phyloP scores from a whole-genome alignment of 768 basidiomycete species.

The Vararia minispora region DNA sequence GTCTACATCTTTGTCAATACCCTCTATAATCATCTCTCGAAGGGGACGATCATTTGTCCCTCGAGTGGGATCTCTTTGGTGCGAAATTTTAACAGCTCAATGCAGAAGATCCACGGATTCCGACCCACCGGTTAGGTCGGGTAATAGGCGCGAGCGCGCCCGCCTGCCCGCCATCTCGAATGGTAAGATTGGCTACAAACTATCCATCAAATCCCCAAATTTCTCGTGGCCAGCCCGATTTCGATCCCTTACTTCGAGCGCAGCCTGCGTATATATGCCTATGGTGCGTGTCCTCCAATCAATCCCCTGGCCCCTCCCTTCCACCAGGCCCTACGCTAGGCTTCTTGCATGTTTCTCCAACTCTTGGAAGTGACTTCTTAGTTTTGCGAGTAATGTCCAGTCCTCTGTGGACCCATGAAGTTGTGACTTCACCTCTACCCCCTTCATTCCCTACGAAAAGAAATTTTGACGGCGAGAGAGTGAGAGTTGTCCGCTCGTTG shows the following conservation, averaged over 20 bases:
- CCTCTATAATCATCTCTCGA: conserved; percentile 10
- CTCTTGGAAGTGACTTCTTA: no score
- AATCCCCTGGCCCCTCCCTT: conserved; percentile 5
- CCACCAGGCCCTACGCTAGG: no score
- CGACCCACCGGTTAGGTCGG: conserved; percentile 8
- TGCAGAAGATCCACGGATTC: conserved; percentile 6
- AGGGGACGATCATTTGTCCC: conserved; percentile 5
- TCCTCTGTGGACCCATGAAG: no score
- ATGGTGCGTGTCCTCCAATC: conserved; percentile 1
- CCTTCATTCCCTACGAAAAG: no score
- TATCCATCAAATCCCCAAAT: conserved; percentile 5
- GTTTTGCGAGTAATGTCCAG: no score
- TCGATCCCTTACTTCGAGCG: conserved; percentile 8
- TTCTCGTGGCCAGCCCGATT: conserved; percentile 8
- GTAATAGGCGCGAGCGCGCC: conserved; percentile 1
- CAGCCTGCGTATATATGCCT: conserved; percentile 10
- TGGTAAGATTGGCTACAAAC: conserved; percentile 8
- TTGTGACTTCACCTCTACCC: no score
- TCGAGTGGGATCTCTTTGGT: conserved; percentile 1
- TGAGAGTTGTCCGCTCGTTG: no score
- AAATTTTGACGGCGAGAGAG: no score
- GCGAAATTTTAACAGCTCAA: conserved; percentile 1
- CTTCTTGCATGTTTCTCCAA: no score
- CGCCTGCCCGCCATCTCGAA: conserved; percentile 9
- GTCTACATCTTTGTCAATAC: conserved; percentile 10